These are phyloP conservation scores for Pseudogymnoascus destructans DNA, from an alignment of 2,329 filamentous ascomycete species.

Conservation along the genomic window DNA sequence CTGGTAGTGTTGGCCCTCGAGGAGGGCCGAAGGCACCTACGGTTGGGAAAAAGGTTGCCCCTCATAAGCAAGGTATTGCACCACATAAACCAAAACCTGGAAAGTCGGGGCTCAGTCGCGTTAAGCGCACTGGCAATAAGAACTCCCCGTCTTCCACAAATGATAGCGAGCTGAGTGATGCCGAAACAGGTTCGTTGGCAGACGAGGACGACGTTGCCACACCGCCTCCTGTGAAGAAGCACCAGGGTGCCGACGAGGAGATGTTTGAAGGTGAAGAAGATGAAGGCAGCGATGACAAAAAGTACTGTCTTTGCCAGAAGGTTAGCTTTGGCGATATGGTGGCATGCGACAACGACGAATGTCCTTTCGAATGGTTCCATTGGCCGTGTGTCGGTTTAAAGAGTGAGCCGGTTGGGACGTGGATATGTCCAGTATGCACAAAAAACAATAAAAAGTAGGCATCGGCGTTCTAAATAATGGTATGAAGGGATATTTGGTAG, in stretches of 20 bases:
- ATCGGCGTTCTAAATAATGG: background rate
- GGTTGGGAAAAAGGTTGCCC: constrained; percentile 26
- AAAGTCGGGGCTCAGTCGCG: constrained; percentile 49
- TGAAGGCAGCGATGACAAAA: constrained; percentile 58
- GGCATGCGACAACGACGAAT: constrained; percentile 72
- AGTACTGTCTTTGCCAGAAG: constrained; percentile 74
- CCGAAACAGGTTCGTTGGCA: constrained; percentile 41
- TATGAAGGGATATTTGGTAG: background rate
- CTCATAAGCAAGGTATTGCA: constrained; percentile 23
- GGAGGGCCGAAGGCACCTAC: constrained; percentile 28
- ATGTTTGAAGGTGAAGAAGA: constrained; percentile 49
- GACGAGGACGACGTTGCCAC: constrained; percentile 33
- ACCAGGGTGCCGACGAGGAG: constrained; percentile 38
- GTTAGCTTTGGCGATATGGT: constrained; percentile 84
- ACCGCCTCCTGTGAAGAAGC: constrained; percentile 34
- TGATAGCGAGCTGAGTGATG: constrained; percentile 53
- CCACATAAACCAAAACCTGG: constrained; percentile 21
- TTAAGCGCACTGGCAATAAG: constrained; percentile 40
- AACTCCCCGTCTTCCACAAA: constrained; percentile 50
- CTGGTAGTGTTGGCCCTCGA: constrained; percentile 49
- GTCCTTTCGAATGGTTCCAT: constrained; percentile 78
- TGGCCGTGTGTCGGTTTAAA: constrained; percentile 61
- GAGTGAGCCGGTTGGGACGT: constrained; percentile 53
- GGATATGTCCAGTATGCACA: constrained; percentile 53
- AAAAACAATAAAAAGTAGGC: constrained; percentile 26